A percentile compares a stretch with the other conserved stretches of the same genome.
phyloP scores from a whole-genome alignment of 1,139 yeast species.

The Pichia cactophila region DNA sequence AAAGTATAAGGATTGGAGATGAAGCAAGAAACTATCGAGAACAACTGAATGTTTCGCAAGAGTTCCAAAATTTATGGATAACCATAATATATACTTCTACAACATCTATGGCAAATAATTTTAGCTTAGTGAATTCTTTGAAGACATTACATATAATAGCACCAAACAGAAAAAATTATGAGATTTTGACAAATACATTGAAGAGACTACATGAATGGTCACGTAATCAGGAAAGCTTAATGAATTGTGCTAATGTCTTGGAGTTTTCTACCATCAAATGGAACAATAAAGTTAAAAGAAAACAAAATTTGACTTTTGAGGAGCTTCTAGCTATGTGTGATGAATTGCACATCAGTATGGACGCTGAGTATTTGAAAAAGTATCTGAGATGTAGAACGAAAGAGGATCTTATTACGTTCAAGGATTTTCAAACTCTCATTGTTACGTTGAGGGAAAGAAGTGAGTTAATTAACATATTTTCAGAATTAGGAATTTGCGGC shows the following conservation, averaged over 20 bases:
- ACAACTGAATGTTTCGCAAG: slow-evolving; percentile 66
- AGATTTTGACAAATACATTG: slow-evolving; percentile 35
- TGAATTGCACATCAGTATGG: slow-evolving; percentile 58
- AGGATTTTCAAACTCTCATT: slow-evolving; percentile 69
- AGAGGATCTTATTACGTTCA: slow-evolving; percentile 45
- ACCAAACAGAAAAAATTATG: slow-evolving; percentile 52
- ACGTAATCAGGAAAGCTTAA: slow-evolving; percentile 10
- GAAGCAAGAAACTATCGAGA: slow-evolving; percentile 81
- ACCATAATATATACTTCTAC: slow-evolving; percentile 52
- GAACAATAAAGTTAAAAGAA: slow-evolving; percentile 38
- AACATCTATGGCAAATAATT: neutral
- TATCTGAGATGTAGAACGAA: slow-evolving; percentile 20
- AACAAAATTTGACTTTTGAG: slow-evolving; percentile 42
- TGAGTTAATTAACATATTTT: slow-evolving; percentile 41
- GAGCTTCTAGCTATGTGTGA: slow-evolving; percentile 62
- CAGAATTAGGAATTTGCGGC: slow-evolving; percentile 10
- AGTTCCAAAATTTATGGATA: slow-evolving; percentile 65
- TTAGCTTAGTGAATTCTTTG: slow-evolving; percentile 5
- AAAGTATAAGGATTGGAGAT: slow-evolving; percentile 55
- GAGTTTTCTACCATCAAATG: slow-evolving; percentile 48
- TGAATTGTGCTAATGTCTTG: slow-evolving; percentile 37
- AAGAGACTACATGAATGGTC: slow-evolving; percentile 6
- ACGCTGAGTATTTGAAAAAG: slow-evolving; percentile 27
- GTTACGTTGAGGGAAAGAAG: slow-evolving; percentile 42
- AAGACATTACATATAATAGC: slow-evolving; percentile 70